phyloP scores from a whole-genome alignment of 176 grass and related monocot genomes.

The Ananas comosus region DNA sequence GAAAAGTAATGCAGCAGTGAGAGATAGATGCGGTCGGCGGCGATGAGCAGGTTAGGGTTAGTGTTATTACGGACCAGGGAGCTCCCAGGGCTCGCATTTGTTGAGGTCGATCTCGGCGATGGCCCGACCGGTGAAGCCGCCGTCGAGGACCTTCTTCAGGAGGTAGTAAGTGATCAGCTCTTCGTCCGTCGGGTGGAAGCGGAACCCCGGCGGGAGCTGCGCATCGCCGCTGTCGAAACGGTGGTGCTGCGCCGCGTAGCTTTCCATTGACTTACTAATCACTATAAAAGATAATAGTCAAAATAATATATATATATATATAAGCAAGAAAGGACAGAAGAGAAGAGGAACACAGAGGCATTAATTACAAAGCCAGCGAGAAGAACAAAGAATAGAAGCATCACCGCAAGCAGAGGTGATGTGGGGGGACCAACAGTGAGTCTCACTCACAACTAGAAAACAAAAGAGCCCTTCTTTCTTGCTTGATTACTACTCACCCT shows the following conservation, averaged over 20 bases:
- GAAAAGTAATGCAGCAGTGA: no score
- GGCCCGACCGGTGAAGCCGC: constrained; percentile 63
- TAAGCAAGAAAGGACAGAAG: background rate
- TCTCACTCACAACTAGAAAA: background rate
- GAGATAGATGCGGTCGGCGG: background rate
- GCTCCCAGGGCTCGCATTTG: constrained; percentile 94
- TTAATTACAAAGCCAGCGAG: constrained; percentile 6
- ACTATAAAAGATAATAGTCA: background rate
- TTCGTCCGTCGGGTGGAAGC: constrained; percentile 96
- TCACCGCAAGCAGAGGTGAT: background rate
- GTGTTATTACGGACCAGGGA: constrained; percentile 34
- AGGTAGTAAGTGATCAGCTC: constrained; percentile 93
- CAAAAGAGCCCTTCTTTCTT: background rate
- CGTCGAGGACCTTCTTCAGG: constrained; percentile 63
- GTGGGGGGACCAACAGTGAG: background rate
- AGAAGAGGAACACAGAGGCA: background rate
- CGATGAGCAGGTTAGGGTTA: no score
- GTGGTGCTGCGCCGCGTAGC: background rate
- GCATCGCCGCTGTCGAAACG: constrained; percentile 17
- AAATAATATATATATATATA: background rate
- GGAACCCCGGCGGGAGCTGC: constrained; percentile 74
- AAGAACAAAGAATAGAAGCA: constrained; percentile 13
- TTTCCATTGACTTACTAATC: constrained; percentile 6
- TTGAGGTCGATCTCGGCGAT: constrained; percentile 87
- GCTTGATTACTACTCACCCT: background rate